Conservation (phyloP, 2,329 filamentous ascomycete genomes). For the Arthrinium phaeospermum region DNA sequence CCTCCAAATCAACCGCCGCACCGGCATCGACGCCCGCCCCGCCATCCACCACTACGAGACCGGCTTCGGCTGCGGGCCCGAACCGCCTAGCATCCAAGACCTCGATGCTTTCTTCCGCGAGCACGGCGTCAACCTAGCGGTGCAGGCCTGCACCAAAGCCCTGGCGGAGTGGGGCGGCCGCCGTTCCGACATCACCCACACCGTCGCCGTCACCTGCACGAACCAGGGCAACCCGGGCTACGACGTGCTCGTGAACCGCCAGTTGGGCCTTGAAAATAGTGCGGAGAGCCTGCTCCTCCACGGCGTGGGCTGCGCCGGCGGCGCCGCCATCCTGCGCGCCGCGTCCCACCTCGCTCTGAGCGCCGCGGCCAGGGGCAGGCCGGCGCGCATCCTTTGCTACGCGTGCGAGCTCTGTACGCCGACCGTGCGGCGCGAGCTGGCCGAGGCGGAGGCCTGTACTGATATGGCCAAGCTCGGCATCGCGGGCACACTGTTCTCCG, state of each 20-base stretch:
- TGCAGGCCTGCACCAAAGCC: conserved; percentile 39
- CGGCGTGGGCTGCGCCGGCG: conserved; percentile 46
- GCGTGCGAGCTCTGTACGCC: conserved; percentile 34
- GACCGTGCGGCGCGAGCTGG: conserved; percentile 26
- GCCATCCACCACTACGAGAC: conserved; percentile 26
- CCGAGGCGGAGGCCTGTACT: conserved; percentile 29
- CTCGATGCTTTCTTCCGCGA: conserved; percentile 37
- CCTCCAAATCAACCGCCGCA: conserved; percentile 26
- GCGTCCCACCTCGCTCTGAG: conserved; percentile 30
- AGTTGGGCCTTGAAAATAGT: conserved; percentile 35
- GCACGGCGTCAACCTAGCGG: conserved; percentile 38
- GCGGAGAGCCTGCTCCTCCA: conserved; percentile 41
- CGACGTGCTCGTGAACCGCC: conserved; percentile 42
- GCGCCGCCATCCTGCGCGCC: conserved; percentile 37
- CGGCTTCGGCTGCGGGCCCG: conserved; percentile 23
- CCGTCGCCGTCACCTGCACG: conserved; percentile 45
- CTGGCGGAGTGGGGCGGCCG: conserved; percentile 35
- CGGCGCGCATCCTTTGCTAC: conserved; percentile 32
- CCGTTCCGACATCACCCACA: conserved; percentile 41
- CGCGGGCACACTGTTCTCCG: conserved; percentile 32
- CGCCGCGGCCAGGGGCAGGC: conserved; percentile 26
- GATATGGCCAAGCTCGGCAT: conserved; percentile 30
- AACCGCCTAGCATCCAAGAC: conserved; percentile 31
- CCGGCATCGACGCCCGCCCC: conserved; percentile 26
- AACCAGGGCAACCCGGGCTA: conserved; percentile 44